These are phyloP conservation scores for Russula griseocarnosa DNA, from an alignment of 768 basidiomycete species.

Conservation along the genomic window DNA sequence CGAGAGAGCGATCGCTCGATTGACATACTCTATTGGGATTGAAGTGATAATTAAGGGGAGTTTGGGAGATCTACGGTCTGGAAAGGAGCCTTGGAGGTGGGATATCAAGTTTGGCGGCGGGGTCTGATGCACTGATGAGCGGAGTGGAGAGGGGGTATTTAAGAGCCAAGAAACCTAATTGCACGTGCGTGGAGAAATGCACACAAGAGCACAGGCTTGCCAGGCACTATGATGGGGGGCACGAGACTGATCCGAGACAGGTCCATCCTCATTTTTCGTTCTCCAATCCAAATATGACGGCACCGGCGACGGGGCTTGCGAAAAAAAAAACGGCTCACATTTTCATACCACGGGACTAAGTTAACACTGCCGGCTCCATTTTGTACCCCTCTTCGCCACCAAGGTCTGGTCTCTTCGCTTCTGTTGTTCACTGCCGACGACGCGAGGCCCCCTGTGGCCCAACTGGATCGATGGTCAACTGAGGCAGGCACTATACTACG, in stretches of 20 bases:
- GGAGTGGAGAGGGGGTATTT: neutral
- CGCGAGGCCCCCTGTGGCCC: no score
- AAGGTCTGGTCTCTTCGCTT: no score
- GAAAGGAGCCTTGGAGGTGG: neutral
- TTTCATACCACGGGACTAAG: no score
- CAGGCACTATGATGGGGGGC: neutral
- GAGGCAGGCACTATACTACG: neutral
- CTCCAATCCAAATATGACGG: neutral
- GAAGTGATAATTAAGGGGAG: neutral
- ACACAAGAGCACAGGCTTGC: no score
- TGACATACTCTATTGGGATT: neutral
- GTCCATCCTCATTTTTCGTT: neutral
- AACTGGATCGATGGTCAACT: neutral
- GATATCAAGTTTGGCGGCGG: no score
- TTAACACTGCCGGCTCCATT: no score
- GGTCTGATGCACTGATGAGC: no score
- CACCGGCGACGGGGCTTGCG: no score
- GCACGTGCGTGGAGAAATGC: slow-evolving; percentile 5
- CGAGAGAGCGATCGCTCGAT: slow-evolving; percentile 15
- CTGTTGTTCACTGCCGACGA: neutral
- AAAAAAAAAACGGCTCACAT: no score
- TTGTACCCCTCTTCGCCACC: neutral
- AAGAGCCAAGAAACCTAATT: neutral
- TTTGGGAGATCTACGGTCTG: neutral
- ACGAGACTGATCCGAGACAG: neutral